Percentiles rank a stretch among this genome's conserved stretches.
These are phyloP conservation scores for Inonotus obliquus DNA, from an alignment of 1,284 basidiomycete species.

Conservation along the genomic window DNA sequence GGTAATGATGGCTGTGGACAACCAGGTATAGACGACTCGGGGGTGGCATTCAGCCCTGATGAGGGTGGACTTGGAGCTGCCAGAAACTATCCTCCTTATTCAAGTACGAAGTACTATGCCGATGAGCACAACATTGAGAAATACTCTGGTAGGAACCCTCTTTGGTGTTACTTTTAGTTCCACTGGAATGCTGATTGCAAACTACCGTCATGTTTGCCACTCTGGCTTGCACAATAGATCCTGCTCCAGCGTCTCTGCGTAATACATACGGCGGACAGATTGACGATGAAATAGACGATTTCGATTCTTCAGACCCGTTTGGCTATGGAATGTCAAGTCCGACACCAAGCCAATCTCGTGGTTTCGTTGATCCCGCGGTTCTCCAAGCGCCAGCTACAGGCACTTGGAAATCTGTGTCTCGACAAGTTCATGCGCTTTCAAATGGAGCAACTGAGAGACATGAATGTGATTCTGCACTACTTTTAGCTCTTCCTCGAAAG, in stretches of 20 bases:
- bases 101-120: not conserved
- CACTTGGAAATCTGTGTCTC: not conserved
- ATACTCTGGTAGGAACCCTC: not conserved
- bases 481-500: not conserved
- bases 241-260: not conserved
- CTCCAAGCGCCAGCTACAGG: not conserved
- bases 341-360: conserved; percentile 1
- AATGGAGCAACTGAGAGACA: not conserved
- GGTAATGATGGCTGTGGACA: not conserved
- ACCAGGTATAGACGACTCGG: conserved; percentile 1
- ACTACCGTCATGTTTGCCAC: not conserved
- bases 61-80: not conserved
- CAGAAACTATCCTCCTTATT: not conserved
- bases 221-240: not conserved
- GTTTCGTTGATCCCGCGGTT: not conserved
- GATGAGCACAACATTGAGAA: not conserved
- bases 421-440: not conserved
- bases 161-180: not conserved
- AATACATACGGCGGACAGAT: not conserved
- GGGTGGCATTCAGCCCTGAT: not conserved
- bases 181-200: not conserved
- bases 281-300: conserved; percentile 1
- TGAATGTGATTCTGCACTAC: not conserved
- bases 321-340: conserved; percentile 6
- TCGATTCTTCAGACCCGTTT: conserved; percentile 2